Conservation (phyloP, 169 alveolate genomes). For the Pseudocohnilembus persalinus region DNA sequence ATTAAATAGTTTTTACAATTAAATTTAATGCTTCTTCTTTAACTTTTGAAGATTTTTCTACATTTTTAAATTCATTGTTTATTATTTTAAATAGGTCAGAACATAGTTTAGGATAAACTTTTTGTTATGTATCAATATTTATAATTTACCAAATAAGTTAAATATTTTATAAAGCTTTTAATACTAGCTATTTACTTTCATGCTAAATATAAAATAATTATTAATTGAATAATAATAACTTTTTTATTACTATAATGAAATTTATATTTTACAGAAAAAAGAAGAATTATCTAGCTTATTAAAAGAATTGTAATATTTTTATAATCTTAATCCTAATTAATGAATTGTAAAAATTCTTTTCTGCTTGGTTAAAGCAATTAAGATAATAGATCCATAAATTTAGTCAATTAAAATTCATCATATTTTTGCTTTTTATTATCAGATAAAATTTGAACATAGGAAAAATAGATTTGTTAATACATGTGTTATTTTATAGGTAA, state of each 20-base stretch:
- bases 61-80: background rate
- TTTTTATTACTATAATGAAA: too few relatives aligned
- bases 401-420: background rate
- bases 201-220: background rate
- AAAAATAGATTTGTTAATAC: background rate
- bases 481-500: background rate
- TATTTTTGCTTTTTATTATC: background rate
- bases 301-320: background rate
- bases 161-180: background rate
- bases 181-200: background rate
- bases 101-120: background rate
- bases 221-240: too few relatives aligned
- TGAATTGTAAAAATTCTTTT: background rate
- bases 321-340: background rate
- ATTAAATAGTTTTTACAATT: background rate
- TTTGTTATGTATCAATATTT: too few relatives aligned
- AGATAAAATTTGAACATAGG: background rate
- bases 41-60: background rate
- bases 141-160: background rate
- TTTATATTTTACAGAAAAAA: too few relatives aligned
- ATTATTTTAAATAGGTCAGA: background rate
- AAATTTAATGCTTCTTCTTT: background rate
- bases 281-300: background rate
- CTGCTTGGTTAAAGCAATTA: too few relatives aligned
- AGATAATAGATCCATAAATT: too few relatives aligned